Evolutionary conservation across 306 rosid species (phyloP), one percentile per base, ranked within the genome.

Genomic region (Geum urbanum): DNA sequence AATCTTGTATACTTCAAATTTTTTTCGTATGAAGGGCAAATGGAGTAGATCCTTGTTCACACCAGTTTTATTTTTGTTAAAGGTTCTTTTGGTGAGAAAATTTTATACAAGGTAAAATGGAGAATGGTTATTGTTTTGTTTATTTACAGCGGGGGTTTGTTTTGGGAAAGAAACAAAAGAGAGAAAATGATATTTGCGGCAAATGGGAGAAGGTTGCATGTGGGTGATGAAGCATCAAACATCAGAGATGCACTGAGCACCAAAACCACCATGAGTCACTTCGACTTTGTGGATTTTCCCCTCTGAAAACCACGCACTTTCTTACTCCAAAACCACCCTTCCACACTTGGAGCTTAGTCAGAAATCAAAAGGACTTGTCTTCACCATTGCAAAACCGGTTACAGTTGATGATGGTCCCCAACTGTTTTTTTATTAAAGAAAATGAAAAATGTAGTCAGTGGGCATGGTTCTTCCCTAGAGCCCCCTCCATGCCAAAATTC

Each of bases 271-370:
- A 59, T 79, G 54, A 45, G 80, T 95, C 92, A 82, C 84, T 63
- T 74, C 37, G 83, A 85, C 81, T 76, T 74, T 48, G 35, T 71
- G 76, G 74, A 53, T 78, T 82, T 47, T 76, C 80, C 63, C 7
- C 66, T 22, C 14, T 4, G 76, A 58, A 78, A 76, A 74, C 96
- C 94, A 88, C 96, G 76, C 91, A 89, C 16, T 81, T 77, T 84
- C 80, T 20, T 67, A 74, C 77, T 43, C 39, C 11, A 73, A 86
- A 81, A 82, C 82, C 67, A 50, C 82, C 61, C 61, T 70, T 67
- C 13, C 37, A 20, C 35, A 41, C 63, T 32, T 62, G 20, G 37
- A 32, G 37, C 37, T 32, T 32, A 2, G 37, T 32, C 37, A 32
- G 37, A 32, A 32, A 2, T 32, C 27, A n/a, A 37, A 35, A 46